A percentile compares a stretch with the other conserved stretches of the same genome.
Evolutionary conservation across 2,329 filamentous ascomycete species (phyloP).

Genomic region (Colletotrichum karsti): DNA sequence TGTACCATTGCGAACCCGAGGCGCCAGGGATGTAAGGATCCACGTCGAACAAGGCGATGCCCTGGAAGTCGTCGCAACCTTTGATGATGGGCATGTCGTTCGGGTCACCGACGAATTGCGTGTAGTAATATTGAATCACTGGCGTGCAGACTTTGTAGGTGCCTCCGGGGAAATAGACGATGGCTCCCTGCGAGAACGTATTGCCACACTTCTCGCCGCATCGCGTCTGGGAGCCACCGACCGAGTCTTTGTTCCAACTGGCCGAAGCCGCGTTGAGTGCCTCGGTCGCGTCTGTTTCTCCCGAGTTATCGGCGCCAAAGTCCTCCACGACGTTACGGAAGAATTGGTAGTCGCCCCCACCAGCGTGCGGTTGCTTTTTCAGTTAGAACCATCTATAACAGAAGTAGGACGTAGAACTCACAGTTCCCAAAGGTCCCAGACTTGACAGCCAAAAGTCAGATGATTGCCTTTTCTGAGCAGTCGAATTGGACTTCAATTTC

Average conservation of each 20-base stretch:
- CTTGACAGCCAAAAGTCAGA: not conserved
- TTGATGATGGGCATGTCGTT: not conserved
- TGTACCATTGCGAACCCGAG: conserved; percentile 42
- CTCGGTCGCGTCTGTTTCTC: conserved; percentile 51
- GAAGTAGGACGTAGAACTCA: not conserved
- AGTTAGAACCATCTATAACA: not conserved
- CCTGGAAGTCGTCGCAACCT: conserved; percentile 45
- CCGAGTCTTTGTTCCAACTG: conserved; percentile 13
- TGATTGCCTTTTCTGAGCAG: not conserved
- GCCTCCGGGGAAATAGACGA: conserved; percentile 44
- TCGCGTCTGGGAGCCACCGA: conserved; percentile 29
- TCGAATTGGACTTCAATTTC: not conserved
- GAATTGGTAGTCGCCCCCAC: not conserved
- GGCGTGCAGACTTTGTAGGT: conserved; percentile 65
- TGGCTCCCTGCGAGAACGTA: conserved; percentile 37
- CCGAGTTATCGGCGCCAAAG: conserved; percentile 53
- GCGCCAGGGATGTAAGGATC: conserved; percentile 61
- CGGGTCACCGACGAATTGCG: conserved; percentile 57
- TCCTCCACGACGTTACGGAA: conserved; percentile 11
- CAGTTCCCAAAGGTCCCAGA: not conserved
- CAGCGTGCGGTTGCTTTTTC: not conserved
- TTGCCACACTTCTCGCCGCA: not conserved
- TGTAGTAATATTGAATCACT: conserved; percentile 71
- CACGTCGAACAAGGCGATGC: conserved; percentile 76
- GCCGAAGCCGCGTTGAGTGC: conserved; percentile 54